Conservation (phyloP, 148 eudicot genomes). For the Nyssa sinensis region DNA sequence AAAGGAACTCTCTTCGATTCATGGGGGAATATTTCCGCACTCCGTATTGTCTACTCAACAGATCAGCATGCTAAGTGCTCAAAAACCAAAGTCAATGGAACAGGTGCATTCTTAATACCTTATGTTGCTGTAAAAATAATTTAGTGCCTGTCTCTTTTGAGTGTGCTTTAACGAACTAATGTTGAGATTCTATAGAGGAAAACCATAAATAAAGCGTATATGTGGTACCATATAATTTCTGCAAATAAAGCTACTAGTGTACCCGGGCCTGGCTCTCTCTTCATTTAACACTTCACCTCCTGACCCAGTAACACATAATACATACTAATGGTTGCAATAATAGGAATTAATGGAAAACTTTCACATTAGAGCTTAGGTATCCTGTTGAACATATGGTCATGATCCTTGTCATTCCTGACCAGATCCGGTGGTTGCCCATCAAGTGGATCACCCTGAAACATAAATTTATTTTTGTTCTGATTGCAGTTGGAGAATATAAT, state of each 20-base stretch:
- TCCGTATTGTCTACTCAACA: slow-evolving; percentile 87
- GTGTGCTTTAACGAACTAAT: neutral
- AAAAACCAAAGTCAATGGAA: slow-evolving; percentile 63
- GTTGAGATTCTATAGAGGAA: neutral
- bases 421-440: too few species aligned
- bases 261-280: neutral
- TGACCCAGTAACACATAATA: neutral
- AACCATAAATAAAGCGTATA: neutral
- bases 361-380: neutral
- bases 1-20: slow-evolving; percentile 67
- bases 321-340: neutral
- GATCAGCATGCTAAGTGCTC: slow-evolving; percentile 51
- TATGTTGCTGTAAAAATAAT: neutral
- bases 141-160: neutral
- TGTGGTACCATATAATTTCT: neutral
- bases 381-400: too few species aligned
- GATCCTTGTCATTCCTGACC: too few species aligned
- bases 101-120: slow-evolving; percentile 43
- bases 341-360: neutral
- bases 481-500: slow-evolving; percentile 85
- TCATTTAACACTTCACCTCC: neutral
- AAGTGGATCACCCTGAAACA: slow-evolving; percentile 1
- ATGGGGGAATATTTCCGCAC: slow-evolving; percentile 94
- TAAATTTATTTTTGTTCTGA: slow-evolving; percentile 10
- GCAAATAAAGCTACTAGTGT: neutral